Conservation (phyloP, 345 rosid genomes). For the Eucalyptus globulus region DNA sequence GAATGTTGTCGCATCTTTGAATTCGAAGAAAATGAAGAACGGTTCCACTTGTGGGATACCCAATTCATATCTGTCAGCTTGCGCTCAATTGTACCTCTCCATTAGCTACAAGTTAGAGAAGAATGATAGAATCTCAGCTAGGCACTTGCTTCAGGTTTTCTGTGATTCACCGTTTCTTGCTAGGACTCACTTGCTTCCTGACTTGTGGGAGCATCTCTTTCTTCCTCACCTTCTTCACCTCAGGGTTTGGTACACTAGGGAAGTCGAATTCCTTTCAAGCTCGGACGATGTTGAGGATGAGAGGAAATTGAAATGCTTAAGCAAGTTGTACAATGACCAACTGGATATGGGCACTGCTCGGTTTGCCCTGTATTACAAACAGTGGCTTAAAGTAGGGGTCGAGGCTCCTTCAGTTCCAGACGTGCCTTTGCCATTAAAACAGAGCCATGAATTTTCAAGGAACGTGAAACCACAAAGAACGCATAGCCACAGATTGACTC, state of each 20-base stretch:
- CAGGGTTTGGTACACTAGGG: conserved; percentile 45
- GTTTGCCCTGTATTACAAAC: conserved; percentile 41
- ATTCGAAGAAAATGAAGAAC: conserved; percentile 14
- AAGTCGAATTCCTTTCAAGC: conserved; percentile 21
- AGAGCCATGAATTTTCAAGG: conserved; percentile 14
- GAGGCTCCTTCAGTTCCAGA: conserved; percentile 31
- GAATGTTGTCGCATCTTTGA: conserved; percentile 30
- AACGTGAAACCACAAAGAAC: background rate
- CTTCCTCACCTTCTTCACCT: conserved; percentile 68
- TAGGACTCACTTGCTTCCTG: conserved; percentile 48
- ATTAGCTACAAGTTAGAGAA: conserved; percentile 47
- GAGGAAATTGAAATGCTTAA: conserved; percentile 15
- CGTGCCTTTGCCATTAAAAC: conserved; percentile 34
- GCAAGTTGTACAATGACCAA: conserved; percentile 23
- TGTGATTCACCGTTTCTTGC: conserved; percentile 40
- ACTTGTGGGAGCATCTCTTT: conserved; percentile 60
- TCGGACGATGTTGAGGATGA: conserved; percentile 9
- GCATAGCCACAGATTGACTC: background rate
- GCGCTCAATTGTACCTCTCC: conserved; percentile 45
- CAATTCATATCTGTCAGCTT: conserved; percentile 44
- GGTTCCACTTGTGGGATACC: conserved; percentile 31
- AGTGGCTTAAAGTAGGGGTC: conserved; percentile 46
- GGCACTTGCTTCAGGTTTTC: conserved; percentile 50
- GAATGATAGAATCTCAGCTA: conserved; percentile 30
- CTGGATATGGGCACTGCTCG: conserved; percentile 39